Percentiles rank a stretch among this genome's conserved stretches.
Evolutionary conservation across 495 filamentous ascomycete genomes (phyloP).

Genomic region (Aspergillus olivimuriae): DNA sequence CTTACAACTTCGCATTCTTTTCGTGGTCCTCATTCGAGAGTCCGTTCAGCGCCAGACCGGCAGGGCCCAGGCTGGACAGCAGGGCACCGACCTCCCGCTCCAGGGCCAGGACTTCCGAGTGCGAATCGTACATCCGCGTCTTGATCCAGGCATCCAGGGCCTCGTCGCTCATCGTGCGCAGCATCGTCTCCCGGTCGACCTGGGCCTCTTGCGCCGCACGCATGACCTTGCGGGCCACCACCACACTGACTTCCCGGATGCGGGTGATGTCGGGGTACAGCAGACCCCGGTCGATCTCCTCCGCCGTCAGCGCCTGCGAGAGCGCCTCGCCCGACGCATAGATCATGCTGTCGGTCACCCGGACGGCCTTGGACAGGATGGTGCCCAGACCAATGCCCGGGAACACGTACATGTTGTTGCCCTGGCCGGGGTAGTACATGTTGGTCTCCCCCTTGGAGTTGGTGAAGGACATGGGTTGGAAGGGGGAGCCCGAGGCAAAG

Average conservation of each 20-base stretch:
- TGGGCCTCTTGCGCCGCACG: constrained; percentile 76
- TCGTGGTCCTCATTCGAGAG: constrained; percentile 27
- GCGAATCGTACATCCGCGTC: constrained; percentile 74
- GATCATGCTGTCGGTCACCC: constrained; percentile 88
- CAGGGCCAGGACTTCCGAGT: constrained; percentile 52
- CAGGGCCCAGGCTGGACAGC: constrained; percentile 35
- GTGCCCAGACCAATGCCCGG: constrained; percentile 93
- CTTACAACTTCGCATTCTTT: constrained; percentile 41
- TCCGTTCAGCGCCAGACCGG: constrained; percentile 23
- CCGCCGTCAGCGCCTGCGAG: constrained; percentile 65
- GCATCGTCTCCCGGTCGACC: constrained; percentile 69
- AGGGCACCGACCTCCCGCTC: constrained; percentile 47
- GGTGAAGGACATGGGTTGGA: constrained; percentile 62
- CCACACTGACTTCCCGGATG: constrained; percentile 81
- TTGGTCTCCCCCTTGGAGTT: constrained; percentile 55
- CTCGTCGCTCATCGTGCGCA: constrained; percentile 66
- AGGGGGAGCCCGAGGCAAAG: constrained; percentile 93
- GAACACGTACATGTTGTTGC: constrained; percentile 94
- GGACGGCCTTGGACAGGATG: constrained; percentile 82
- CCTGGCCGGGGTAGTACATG: constrained; percentile 83
- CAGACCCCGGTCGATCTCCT: constrained; percentile 73
- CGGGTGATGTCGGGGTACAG: constrained; percentile 93
- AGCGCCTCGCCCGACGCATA: constrained; percentile 86
- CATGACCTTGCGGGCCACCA: constrained; percentile 89
- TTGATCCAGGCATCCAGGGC: constrained; percentile 76